Percentiles rank a stretch among this genome's conserved stretches.
These are phyloP conservation scores for Papiliotrema flavescens DNA, from an alignment of 1,284 basidiomycete genomes.

Conservation along the genomic window DNA sequence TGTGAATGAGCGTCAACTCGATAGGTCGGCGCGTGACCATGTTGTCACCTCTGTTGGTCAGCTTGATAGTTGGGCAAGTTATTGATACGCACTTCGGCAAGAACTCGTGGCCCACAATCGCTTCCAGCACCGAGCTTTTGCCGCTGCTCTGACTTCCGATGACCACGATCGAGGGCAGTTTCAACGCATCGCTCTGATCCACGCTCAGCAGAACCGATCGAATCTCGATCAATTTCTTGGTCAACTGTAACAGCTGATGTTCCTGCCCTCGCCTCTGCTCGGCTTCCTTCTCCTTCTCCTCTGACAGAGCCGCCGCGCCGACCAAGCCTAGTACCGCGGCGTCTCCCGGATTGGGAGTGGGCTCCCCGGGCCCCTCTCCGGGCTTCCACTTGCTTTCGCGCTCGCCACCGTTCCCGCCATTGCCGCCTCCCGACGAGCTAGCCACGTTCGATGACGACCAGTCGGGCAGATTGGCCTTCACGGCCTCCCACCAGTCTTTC, in stretches of 20 bases:
- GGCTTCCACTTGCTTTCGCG: conserved; percentile 22
- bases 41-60: conserved; percentile 75
- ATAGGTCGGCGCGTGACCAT: conserved; percentile 99
- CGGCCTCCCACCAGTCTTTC: conserved; percentile 41
- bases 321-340: conserved; percentile 27
- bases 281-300: conserved; percentile 15
- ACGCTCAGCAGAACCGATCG: conserved; percentile 88
- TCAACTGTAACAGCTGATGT: conserved; percentile 74
- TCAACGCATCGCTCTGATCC: conserved; percentile 90
- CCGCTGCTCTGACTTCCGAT: conserved; percentile 97
- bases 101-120: conserved; percentile 97
- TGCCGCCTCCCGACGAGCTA: conserved; percentile 12
- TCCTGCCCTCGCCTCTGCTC: conserved; percentile 23
- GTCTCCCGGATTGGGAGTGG: conserved; percentile 17
- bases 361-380: conserved; percentile 33
- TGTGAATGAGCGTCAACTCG: conserved; percentile 94
- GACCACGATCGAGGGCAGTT: conserved; percentile 94
- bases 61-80: not conserved
- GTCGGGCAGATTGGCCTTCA: conserved; percentile 28
- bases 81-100: conserved; percentile 74
- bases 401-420: conserved; percentile 6
- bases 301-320: conserved; percentile 16
- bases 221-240: conserved; percentile 94
- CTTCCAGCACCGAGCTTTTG: conserved; percentile 95
- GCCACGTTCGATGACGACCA: conserved; percentile 6